Conservation (phyloP, 371 early-diverging fungal species). For the Rhizopus microsporus region DNA sequence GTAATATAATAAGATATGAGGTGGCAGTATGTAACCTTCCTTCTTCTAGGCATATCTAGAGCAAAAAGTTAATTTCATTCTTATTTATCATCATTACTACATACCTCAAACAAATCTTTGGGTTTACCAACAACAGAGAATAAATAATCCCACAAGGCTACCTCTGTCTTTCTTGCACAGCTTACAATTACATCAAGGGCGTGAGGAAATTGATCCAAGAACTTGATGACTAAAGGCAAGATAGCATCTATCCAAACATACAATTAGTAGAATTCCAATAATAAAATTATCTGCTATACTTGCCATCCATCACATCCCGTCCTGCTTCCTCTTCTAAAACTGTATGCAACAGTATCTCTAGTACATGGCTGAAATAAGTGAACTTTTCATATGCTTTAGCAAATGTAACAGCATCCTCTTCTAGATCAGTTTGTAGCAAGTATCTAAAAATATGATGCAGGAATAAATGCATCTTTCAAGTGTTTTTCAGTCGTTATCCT, state of each 20-base stretch:
- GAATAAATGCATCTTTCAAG: slow-evolving; percentile 75
- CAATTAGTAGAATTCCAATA: neutral
- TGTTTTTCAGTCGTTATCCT: neutral
- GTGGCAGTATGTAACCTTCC: slow-evolving; percentile 80
- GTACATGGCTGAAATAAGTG: slow-evolving; percentile 80
- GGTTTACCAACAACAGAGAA: slow-evolving; percentile 83
- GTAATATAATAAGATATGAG: slow-evolving; percentile 82
- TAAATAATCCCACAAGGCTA: slow-evolving; percentile 85
- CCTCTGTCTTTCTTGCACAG: slow-evolving; percentile 90
- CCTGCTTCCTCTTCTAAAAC: slow-evolving; percentile 81
- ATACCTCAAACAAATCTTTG: slow-evolving; percentile 75
- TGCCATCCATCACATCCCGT: slow-evolving; percentile 36
- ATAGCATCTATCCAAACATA: slow-evolving; percentile 49
- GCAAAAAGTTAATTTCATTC: neutral
- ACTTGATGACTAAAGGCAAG: slow-evolving; percentile 68
- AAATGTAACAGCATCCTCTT: slow-evolving; percentile 66
- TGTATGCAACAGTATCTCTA: slow-evolving; percentile 84
- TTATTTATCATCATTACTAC: neutral
- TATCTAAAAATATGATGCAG: slow-evolving; percentile 70
- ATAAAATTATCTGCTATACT: neutral
- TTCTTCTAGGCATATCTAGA: slow-evolving; percentile 66
- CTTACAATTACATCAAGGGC: slow-evolving; percentile 83
- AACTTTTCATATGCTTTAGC: slow-evolving; percentile 66
- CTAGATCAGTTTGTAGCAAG: slow-evolving; percentile 52
- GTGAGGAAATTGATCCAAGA: slow-evolving; percentile 74